Evolutionary conservation across 805 yeast species (phyloP), one percentile per base, ranked within the genome.

Genomic region (Saccharomyces mikatae): DNA sequence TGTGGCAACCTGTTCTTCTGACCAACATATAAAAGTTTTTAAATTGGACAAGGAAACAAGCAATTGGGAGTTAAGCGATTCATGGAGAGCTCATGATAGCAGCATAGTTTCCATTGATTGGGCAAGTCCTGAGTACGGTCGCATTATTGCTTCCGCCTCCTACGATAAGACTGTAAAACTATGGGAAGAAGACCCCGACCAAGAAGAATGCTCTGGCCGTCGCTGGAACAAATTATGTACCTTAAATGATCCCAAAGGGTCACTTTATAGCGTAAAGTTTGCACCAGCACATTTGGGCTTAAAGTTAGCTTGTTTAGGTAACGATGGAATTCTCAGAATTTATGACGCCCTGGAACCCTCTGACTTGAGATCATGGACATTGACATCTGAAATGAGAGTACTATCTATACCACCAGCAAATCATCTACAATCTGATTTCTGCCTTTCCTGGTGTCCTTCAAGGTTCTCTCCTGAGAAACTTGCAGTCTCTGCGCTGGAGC

Each of bases 41-140:
- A 92, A 88, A 66, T 74, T 86, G 32, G 87, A 85, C 61, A 71
- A 82, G 14, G 72, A 78, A 28, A 77, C 85, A 1, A 54, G 53
- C 21, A 80, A 79, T n/a, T 94, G 98, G 98, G 80, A 80, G 21
- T 71, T 88, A 54, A 84, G 85, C 63, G 97, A 92, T 70, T 83
- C 87, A 49, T 94, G 97, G 95, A 87, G 87, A 60, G 98, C 98
- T 0, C 99, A 94, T 67, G 97, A 94, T 62, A 83, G 96, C 6
- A 81, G 90, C 55, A 81, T 94, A 27, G 87, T 89, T 22, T 81
- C 86, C 60, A 76, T 94, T 9, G 82, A 83, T 49, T 94, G 97
- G 95, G 97, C 98, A 0, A 86, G 89, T 51, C 99, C 99, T 1
- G 95, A 92, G 69, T 90, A 83, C 70, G 95, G 96, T 8, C 88